Evolutionary conservation across 1,139 yeast species (phyloP).

Genomic region (Hemisphaericaspora xylofermentans): DNA sequence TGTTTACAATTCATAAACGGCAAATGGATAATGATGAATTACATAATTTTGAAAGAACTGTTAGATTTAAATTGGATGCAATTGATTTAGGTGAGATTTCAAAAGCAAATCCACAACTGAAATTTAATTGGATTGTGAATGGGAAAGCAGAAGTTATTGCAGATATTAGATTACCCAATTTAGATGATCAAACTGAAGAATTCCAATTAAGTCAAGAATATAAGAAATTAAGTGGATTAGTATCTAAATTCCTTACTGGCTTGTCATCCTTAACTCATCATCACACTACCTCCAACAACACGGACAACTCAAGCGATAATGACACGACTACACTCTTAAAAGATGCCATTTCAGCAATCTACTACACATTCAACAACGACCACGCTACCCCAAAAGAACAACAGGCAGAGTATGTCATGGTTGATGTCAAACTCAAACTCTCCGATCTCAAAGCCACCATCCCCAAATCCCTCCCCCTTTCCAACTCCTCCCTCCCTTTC

Average conservation of each 20-base stretch:
- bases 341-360: slow-evolving; percentile 45
- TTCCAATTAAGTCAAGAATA: slow-evolving; percentile 24
- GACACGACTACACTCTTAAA: slow-evolving; percentile 33
- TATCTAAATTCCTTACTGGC: slow-evolving; percentile 29
- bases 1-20: slow-evolving; percentile 69
- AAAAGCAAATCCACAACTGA: slow-evolving; percentile 36
- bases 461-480: slow-evolving; percentile 53
- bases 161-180: slow-evolving; percentile 65
- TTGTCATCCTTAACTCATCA: slow-evolving; percentile 22
- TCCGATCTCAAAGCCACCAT: slow-evolving; percentile 58
- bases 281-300: slow-evolving; percentile 3
- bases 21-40: slow-evolving; percentile 28
- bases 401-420: slow-evolving; percentile 49
- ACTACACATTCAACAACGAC: slow-evolving; percentile 37
- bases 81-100: slow-evolving; percentile 51
- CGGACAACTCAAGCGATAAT: slow-evolving; percentile 5
- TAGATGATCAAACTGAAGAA: slow-evolving; percentile 21
- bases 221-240: slow-evolving; percentile 22
- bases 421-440: slow-evolving; percentile 64
- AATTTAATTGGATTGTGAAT: slow-evolving; percentile 68
- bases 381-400: slow-evolving; percentile 9
- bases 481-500: slow-evolving; percentile 55
- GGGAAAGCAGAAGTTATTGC: slow-evolving; percentile 71
- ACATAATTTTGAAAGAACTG: slow-evolving; percentile 40
- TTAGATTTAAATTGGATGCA: slow-evolving; percentile 64